Conservation (phyloP, 495 filamentous ascomycete genomes). For the Tetracladium marchalianum region DNA sequence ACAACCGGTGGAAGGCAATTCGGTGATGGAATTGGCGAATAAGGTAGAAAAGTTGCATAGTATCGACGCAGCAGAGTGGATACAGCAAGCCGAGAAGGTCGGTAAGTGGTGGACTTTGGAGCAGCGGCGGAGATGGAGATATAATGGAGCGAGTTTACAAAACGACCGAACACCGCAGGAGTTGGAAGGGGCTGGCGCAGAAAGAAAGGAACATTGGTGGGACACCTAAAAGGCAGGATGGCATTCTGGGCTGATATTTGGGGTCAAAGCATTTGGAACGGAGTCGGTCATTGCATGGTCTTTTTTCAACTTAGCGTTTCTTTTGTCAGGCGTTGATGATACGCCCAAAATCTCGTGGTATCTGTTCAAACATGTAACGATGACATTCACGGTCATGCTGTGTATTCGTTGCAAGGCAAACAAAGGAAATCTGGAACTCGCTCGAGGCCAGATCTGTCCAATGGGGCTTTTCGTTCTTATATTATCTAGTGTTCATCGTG, state of each 20-base stretch:
- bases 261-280: conserved; percentile 23
- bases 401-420: too few relatives aligned
- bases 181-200: neutral
- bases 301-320: too few relatives aligned
- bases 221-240: conserved; percentile 22
- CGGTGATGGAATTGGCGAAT: conserved; percentile 21
- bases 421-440: too few relatives aligned
- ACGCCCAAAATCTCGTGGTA: too few relatives aligned
- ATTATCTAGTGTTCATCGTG: too few relatives aligned
- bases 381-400: too few relatives aligned
- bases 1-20: conserved; percentile 24
- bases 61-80: conserved; percentile 29
- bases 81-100: conserved; percentile 26
- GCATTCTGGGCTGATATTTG: conserved; percentile 33
- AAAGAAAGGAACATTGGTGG: neutral
- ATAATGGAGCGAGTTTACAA: neutral
- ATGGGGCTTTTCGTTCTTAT: too few relatives aligned
- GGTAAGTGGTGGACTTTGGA: conserved; percentile 2
- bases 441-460: too few relatives aligned
- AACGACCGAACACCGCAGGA: conserved; percentile 1
- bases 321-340: too few relatives aligned
- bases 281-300: too few relatives aligned
- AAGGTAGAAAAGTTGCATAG: conserved; percentile 24
- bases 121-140: conserved; percentile 2
- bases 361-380: too few relatives aligned